Evolutionary conservation across 1,284 basidiomycete genomes (phyloP).

Genomic region (Ceratobasidium sp.): DNA sequence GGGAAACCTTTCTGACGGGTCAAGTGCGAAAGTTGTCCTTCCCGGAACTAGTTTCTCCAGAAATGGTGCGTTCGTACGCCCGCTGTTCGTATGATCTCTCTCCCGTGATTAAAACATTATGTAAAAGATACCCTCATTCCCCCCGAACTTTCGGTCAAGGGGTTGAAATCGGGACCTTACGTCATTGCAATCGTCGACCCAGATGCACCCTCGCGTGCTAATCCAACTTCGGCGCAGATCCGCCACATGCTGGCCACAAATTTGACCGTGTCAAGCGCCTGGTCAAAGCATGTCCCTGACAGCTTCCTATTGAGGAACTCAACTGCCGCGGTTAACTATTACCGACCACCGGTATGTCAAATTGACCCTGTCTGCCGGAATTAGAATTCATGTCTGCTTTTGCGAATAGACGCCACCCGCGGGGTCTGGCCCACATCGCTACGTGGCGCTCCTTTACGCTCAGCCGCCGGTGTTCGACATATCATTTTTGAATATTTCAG

Average conservation of each 20-base stretch:
- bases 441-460: slow-evolving; percentile 41
- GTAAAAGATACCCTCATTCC: slow-evolving; percentile 24
- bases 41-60: slow-evolving; percentile 30
- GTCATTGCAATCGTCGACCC: slow-evolving; percentile 41
- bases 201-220: slow-evolving; percentile 37
- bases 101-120: too few relatives aligned
- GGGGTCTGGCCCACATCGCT: slow-evolving; percentile 41
- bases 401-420: slow-evolving; percentile 23
- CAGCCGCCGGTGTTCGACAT: slow-evolving; percentile 37
- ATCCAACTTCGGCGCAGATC: slow-evolving; percentile 33
- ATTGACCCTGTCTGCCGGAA: neutral
- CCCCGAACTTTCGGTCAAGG: slow-evolving; percentile 23
- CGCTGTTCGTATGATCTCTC: too few relatives aligned
- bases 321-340: slow-evolving; percentile 29
- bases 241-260: slow-evolving; percentile 37
- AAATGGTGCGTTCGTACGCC: slow-evolving; percentile 6
- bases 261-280: slow-evolving; percentile 12
- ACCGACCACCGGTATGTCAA: slow-evolving; percentile 29
- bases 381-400: neutral
- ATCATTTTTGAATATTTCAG: slow-evolving; percentile 29
- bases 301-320: slow-evolving; percentile 36
- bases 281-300: slow-evolving; percentile 6
- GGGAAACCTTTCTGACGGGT: slow-evolving; percentile 38
- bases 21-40: slow-evolving; percentile 25
- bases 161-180: slow-evolving; percentile 32